Conservation (phyloP, 495 filamentous ascomycete species). For the Extremus antarcticus region DNA sequence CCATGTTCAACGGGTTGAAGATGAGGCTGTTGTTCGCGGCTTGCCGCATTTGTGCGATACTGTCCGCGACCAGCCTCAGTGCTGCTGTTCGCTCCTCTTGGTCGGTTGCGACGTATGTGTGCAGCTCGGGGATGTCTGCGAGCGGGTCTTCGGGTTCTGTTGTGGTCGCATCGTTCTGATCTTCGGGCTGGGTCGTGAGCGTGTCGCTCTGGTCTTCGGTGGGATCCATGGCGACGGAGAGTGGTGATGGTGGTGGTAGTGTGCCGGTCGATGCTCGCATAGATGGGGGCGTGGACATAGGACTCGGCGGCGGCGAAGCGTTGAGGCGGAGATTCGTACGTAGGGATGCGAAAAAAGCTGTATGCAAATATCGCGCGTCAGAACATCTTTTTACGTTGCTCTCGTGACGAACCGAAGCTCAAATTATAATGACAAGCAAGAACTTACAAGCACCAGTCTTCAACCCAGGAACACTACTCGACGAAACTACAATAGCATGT, state of each 20-base stretch:
- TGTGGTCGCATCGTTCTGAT: slow-evolving; percentile 1
- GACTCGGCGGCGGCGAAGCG: slow-evolving; percentile 25
- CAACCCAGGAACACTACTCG: slow-evolving; percentile 27
- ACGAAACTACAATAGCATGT: slow-evolving; percentile 2
- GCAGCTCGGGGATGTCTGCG: slow-evolving; percentile 21
- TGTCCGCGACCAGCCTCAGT: slow-evolving; percentile 56
- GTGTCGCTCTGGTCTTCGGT: neutral
- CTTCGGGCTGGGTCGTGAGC: slow-evolving; percentile 4
- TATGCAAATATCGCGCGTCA: no score
- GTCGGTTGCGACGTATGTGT: slow-evolving; percentile 24
- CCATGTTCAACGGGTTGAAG: slow-evolving; percentile 38
- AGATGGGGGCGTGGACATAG: slow-evolving; percentile 24
- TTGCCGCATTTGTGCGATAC: slow-evolving; percentile 54
- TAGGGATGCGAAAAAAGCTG: slow-evolving; percentile 33
- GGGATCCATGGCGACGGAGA: slow-evolving; percentile 1
- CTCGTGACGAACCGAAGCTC: no score
- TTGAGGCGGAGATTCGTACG: slow-evolving; percentile 31
- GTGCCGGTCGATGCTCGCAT: slow-evolving; percentile 18
- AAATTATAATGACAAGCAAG: no score
- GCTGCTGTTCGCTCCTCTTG: slow-evolving; percentile 55
- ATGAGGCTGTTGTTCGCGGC: slow-evolving; percentile 42
- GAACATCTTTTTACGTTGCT: no score
- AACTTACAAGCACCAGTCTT: slow-evolving; percentile 29
- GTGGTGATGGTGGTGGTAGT: slow-evolving; percentile 25
- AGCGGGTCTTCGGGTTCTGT: slow-evolving; percentile 13